Percentiles rank a stretch among this genome's conserved stretches.
Evolutionary conservation across 148 eudicot species (phyloP).

Genomic region (Rhododendron mucronatum): DNA sequence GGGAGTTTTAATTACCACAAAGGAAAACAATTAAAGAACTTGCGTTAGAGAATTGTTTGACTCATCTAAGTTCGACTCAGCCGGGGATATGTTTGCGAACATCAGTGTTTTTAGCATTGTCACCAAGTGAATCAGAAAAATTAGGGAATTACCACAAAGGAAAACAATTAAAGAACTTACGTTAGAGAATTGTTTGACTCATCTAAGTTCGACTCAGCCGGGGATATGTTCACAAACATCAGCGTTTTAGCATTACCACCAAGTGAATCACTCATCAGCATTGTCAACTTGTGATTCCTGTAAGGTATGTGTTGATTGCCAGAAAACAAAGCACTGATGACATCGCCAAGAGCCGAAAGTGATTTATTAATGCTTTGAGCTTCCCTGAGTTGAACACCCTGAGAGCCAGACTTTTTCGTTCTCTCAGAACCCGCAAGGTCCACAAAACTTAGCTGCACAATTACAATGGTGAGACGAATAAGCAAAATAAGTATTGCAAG

Average conservation of each 20-base stretch:
- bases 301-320: slow-evolving; percentile 91
- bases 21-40: slow-evolving; percentile 16
- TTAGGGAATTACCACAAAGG: neutral
- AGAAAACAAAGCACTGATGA: slow-evolving; percentile 82
- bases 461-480: neutral
- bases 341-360: slow-evolving; percentile 97
- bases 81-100: slow-evolving; percentile 90
- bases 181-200: slow-evolving; percentile 86
- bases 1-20: neutral
- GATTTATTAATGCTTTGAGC: slow-evolving; percentile 98
- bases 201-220: slow-evolving; percentile 88
- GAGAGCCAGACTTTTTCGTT: slow-evolving; percentile 88
- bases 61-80: slow-evolving; percentile 90
- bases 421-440: slow-evolving; percentile 99
- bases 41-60: slow-evolving; percentile 87
- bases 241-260: slow-evolving; percentile 98
- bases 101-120: slow-evolving; percentile 85
- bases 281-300: slow-evolving; percentile 89
- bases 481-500: neutral
- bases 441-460: slow-evolving; percentile 89
- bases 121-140: slow-evolving; percentile 73
- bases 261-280: slow-evolving; percentile 97
- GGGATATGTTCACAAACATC: slow-evolving; percentile 95
- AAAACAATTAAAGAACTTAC: slow-evolving; percentile 40
- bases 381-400: slow-evolving; percentile 84